Evolutionary conservation across 192 early-diverging fungal genomes (phyloP).

Genomic region (Chytriomyces confervae): DNA sequence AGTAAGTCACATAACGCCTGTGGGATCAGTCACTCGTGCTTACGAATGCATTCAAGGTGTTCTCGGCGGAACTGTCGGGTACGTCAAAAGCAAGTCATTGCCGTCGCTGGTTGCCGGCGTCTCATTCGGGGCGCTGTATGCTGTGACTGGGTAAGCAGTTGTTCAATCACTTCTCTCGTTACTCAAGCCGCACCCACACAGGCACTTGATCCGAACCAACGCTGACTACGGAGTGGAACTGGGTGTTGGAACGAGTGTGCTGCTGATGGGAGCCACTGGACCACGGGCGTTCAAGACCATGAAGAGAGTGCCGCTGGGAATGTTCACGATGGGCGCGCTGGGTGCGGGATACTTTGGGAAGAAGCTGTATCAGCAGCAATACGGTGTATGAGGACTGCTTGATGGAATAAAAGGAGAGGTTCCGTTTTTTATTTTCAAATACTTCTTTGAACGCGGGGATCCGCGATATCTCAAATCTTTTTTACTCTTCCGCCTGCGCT

Average conservation of each 20-base stretch:
- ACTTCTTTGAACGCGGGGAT: too few relatives aligned
- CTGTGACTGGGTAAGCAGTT: constrained; percentile 42
- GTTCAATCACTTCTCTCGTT: neutral
- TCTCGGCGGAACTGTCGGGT: constrained; percentile 56
- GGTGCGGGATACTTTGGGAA: constrained; percentile 16
- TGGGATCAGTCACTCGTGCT: neutral
- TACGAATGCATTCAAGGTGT: constrained; percentile 8
- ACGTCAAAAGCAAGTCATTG: constrained; percentile 37
- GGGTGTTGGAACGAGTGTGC: constrained; percentile 45
- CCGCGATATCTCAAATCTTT: neutral
- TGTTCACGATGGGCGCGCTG: constrained; percentile 30
- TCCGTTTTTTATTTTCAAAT: neutral
- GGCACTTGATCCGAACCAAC: constrained; percentile 55
- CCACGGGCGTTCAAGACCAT: constrained; percentile 46
- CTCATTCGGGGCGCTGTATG: constrained; percentile 50
- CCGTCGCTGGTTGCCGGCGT: constrained; percentile 58
- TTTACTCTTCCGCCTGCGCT: neutral
- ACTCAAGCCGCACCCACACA: neutral
- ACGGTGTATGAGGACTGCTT: constrained; percentile 13
- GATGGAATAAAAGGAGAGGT: neutral
- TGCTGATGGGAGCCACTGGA: constrained; percentile 50
- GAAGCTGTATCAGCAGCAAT: constrained; percentile 18
- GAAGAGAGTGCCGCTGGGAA: constrained; percentile 45
- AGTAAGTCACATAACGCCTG: constrained; percentile 21
- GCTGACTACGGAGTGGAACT: constrained; percentile 55